Percentiles rank a stretch among this genome's conserved stretches.
Conservation (phyloP, 2,329 filamentous ascomycete genomes). For the Aspergillus sp. region DNA sequence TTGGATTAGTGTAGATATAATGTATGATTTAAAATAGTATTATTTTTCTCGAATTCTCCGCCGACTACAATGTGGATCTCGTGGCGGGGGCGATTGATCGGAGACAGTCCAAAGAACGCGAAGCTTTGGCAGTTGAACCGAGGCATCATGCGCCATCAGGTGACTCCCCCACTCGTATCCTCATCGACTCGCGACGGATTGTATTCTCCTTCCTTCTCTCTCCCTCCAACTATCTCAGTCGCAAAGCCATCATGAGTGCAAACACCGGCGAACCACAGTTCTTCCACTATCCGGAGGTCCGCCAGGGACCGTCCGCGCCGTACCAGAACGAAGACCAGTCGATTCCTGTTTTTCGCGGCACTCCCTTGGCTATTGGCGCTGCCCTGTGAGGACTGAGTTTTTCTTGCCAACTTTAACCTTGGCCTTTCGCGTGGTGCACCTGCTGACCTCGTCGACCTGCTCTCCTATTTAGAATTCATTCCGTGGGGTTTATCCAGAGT, state of each 20-base stretch:
- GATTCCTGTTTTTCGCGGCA: slow-evolving; percentile 70
- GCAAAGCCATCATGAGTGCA: slow-evolving; percentile 19
- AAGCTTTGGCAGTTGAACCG: not conserved
- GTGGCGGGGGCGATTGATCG: not conserved
- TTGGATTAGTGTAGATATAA: not conserved
- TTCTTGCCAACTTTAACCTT: slow-evolving; percentile 1
- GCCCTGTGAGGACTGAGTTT: slow-evolving; percentile 52
- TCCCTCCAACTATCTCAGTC: not conserved
- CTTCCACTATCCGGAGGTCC: slow-evolving; percentile 38
- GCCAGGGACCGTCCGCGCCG: slow-evolving; percentile 41
- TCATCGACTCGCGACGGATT: not conserved
- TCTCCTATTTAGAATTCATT: slow-evolving; percentile 51
- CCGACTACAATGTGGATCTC: not conserved
- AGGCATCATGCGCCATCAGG: not conserved
- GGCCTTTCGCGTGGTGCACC: not conserved
- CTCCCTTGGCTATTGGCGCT: slow-evolving; percentile 60
- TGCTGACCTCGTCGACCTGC: not conserved
- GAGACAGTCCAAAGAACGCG: not conserved
- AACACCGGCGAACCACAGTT: slow-evolving; percentile 20
- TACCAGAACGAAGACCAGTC: slow-evolving; percentile 54
- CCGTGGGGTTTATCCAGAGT: slow-evolving; percentile 60
- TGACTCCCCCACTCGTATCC: not conserved
- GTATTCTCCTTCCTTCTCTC: slow-evolving; percentile 1
- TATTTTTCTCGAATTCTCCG: not conserved
- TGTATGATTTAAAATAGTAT: not conserved